phyloP scores from a whole-genome alignment of 495 filamentous ascomycete genomes.

The Podospora anserina region DNA sequence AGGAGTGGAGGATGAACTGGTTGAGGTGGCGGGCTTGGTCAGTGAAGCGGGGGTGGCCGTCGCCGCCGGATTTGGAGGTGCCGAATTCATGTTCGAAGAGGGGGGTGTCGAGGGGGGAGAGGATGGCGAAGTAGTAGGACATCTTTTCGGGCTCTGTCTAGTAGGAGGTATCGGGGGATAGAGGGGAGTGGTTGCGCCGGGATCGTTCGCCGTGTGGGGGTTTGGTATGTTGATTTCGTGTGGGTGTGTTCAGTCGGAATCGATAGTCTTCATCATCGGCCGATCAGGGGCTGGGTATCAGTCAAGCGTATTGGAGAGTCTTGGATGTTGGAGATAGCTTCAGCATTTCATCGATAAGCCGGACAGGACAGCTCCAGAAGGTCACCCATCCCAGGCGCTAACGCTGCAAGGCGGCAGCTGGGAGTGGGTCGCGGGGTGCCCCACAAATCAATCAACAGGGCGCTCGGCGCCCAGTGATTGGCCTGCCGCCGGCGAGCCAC shows the following conservation, averaged over 20 bases:
- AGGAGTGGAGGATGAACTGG: conserved; percentile 93
- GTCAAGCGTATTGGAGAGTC: neutral
- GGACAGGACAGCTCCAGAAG: neutral
- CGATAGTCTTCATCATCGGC: neutral
- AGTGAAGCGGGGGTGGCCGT: conserved; percentile 82
- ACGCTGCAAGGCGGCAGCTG: conserved; percentile 14
- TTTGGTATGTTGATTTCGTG: neutral
- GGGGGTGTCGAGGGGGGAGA: conserved; percentile 90
- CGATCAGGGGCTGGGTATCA: neutral
- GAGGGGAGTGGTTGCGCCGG: too few species aligned
- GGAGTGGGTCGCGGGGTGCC: conserved; percentile 22
- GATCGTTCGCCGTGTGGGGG: too few species aligned
- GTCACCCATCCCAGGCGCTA: conserved; percentile 10
- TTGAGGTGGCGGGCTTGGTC: conserved; percentile 88
- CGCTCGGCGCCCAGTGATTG: conserved; percentile 10
- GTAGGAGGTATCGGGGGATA: neutral
- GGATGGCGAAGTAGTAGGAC: conserved; percentile 96
- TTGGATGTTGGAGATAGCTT: neutral
- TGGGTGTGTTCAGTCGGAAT: neutral
- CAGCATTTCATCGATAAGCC: neutral
- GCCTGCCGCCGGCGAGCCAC: conserved; percentile 20
- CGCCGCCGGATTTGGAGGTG: conserved; percentile 88
- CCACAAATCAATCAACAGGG: neutral
- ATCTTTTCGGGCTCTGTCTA: conserved; percentile 43
- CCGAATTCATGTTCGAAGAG: conserved; percentile 96